phyloP scores from a whole-genome alignment of 225 moss, liverwort and hornwort species.

The Pseudisothecium myosuroides region DNA sequence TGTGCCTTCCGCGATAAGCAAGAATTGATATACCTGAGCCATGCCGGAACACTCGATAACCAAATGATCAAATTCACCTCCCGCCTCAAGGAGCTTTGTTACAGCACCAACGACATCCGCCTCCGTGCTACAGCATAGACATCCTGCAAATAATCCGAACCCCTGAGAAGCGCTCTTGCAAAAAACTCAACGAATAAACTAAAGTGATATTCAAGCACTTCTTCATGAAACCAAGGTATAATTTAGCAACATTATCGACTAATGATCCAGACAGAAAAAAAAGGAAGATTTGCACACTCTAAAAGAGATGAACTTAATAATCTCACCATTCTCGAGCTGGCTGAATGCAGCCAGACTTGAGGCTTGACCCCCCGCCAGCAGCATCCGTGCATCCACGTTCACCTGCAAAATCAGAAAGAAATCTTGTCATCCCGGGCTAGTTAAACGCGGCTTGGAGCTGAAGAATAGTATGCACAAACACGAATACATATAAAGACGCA shows the following conservation, averaged over 20 bases:
- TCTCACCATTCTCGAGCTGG: conserved; percentile 43
- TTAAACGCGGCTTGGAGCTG: neutral
- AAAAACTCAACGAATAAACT: neutral
- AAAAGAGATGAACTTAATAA: neutral
- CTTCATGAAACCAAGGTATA: neutral
- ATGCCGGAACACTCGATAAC: conserved; percentile 57
- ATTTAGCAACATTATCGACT: neutral
- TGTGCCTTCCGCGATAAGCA: neutral
- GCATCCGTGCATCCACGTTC: conserved; percentile 38
- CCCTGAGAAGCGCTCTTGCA: neutral
- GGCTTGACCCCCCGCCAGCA: conserved; percentile 9
- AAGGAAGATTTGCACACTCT: neutral
- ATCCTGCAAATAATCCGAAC: conserved; percentile 15
- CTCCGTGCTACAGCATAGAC: conserved; percentile 38
- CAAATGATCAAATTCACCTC: conserved; percentile 36
- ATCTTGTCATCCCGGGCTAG: neutral
- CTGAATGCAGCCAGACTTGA: conserved; percentile 38
- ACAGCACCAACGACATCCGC: conserved; percentile 27
- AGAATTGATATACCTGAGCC: conserved; percentile 37
- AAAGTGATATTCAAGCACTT: neutral
- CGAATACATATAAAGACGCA: neutral
- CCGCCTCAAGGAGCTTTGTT: conserved; percentile 15
- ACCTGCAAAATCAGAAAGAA: conserved; percentile 6
- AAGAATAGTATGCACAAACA: neutral
- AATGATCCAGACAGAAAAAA: neutral